Conservation (phyloP, 2,329 filamentous ascomycete genomes). For the Aspergillus fischeri region DNA sequence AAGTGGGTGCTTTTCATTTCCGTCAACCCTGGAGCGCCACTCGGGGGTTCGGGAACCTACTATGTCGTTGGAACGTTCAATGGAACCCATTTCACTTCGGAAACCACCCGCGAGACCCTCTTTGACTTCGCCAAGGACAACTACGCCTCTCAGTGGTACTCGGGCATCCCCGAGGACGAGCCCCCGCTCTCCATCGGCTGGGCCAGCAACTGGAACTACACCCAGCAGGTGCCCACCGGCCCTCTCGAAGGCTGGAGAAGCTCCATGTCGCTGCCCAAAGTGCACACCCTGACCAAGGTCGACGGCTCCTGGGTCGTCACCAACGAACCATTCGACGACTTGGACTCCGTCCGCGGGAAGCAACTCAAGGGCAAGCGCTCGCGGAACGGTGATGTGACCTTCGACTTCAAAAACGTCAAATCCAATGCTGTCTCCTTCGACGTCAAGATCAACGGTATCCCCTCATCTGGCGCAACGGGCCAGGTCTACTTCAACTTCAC, state of each 20-base stretch:
- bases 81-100: slow-evolving; percentile 52
- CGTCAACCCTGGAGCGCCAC: slow-evolving; percentile 34
- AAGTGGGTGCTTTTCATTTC: slow-evolving; percentile 27
- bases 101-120: slow-evolving; percentile 18
- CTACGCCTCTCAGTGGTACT: slow-evolving; percentile 54
- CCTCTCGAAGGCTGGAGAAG: slow-evolving; percentile 51
- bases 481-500: slow-evolving; percentile 52
- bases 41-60: slow-evolving; percentile 48
- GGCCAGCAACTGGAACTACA: slow-evolving; percentile 60
- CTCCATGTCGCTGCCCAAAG: slow-evolving; percentile 50
- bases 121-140: slow-evolving; percentile 31
- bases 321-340: slow-evolving; percentile 48
- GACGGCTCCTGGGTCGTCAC: slow-evolving; percentile 51
- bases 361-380: slow-evolving; percentile 15
- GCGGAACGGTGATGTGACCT: slow-evolving; percentile 44
- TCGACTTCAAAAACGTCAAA: slow-evolving; percentile 49
- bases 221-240: slow-evolving; percentile 51
- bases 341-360: slow-evolving; percentile 42
- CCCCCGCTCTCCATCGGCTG: slow-evolving; percentile 51
- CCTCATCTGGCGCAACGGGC: slow-evolving; percentile 28
- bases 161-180: slow-evolving; percentile 37
- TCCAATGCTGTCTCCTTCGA: slow-evolving; percentile 54
- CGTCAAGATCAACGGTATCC: slow-evolving; percentile 48
- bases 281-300: slow-evolving; percentile 50
- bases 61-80: slow-evolving; percentile 36